A percentile compares a stretch with the other conserved stretches of the same genome.
Evolutionary conservation across 139 green algal genomes (phyloP).

Genomic region (Trebouxia sp.): DNA sequence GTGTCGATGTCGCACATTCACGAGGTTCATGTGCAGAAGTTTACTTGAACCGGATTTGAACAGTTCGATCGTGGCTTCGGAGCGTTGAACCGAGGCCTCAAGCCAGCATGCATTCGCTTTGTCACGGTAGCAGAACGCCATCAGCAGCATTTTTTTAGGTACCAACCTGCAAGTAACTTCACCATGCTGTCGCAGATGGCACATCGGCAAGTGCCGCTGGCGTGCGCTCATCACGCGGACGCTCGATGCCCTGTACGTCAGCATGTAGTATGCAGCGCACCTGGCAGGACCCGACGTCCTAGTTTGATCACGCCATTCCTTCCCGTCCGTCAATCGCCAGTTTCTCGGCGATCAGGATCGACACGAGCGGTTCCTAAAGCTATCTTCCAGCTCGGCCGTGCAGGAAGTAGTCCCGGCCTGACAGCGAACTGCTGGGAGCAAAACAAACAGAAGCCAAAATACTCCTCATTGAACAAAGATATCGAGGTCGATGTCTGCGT

Average conservation of each 20-base stretch:
- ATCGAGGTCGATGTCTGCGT: slow-evolving; percentile 50
- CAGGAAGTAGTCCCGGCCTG: not conserved
- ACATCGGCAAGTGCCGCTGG: not conserved
- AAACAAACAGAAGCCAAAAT: slow-evolving; percentile 3
- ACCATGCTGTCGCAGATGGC: no score
- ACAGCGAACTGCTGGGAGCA: slow-evolving; percentile 13
- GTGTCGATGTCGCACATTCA: no score
- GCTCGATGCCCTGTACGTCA: not conserved
- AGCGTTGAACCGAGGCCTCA: no score
- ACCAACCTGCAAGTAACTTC: no score
- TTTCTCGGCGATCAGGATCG: not conserved
- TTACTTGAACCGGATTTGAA: slow-evolving; percentile 6
- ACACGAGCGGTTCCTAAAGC: not conserved
- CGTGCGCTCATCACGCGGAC: not conserved
- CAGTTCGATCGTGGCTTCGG: not conserved
- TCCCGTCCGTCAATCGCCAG: no score
- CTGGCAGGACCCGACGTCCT: not conserved
- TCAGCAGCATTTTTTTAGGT: no score
- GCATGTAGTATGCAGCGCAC: not conserved
- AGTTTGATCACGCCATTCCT: not conserved
- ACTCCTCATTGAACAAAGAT: not conserved
- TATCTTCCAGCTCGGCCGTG: not conserved
- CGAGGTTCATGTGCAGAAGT: no score
- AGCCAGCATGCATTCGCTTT: no score
- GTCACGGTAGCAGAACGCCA: no score